Percentiles rank a stretch among this genome's conserved stretches.
phyloP scores from a whole-genome alignment of 257 asterid genomes.

The Phtheirospermum japonicum region DNA sequence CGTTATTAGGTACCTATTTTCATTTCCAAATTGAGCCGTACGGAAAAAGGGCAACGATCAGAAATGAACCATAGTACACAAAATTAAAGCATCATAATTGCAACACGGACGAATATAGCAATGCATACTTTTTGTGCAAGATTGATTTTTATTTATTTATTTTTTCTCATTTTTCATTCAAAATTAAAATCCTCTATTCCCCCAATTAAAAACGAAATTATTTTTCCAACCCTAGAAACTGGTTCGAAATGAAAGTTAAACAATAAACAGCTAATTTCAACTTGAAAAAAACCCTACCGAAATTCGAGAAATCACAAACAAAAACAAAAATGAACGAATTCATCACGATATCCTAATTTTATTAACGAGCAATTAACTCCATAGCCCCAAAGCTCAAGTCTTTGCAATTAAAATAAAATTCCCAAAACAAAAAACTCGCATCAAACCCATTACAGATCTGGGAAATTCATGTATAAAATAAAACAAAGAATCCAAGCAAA shows the following conservation, averaged over 20 bases:
- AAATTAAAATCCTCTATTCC: slow-evolving; percentile 5
- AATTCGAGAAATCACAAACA: background rate
- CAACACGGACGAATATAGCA: background rate
- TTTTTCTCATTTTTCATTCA: background rate
- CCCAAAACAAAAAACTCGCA: slow-evolving; percentile 23
- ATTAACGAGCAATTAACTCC: slow-evolving; percentile 12
- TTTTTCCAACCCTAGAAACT: background rate
- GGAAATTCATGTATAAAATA: slow-evolving; percentile 6
- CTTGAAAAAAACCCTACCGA: background rate
- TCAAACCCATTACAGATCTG: slow-evolving; percentile 39
- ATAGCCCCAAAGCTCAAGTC: slow-evolving; percentile 32
- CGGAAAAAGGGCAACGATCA: background rate
- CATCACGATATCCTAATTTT: slow-evolving; percentile 11
- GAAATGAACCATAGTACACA: background rate
- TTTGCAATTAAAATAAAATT: slow-evolving; percentile 18
- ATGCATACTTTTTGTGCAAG: no score
- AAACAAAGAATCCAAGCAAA: background rate
- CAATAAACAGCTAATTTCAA: slow-evolving; percentile 17
- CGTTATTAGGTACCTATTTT: slow-evolving; percentile 7
- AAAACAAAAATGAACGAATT: background rate
- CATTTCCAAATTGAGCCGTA: slow-evolving; percentile 14
- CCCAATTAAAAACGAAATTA: slow-evolving; percentile 8
- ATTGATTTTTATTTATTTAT: no score
- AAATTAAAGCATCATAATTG: background rate
- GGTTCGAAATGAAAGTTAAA: slow-evolving; percentile 13